Evolutionary conservation across 1,139 yeast genomes (phyloP), one percentile per base, ranked within the genome.

Genomic region (Sporopachydermia cereana): DNA sequence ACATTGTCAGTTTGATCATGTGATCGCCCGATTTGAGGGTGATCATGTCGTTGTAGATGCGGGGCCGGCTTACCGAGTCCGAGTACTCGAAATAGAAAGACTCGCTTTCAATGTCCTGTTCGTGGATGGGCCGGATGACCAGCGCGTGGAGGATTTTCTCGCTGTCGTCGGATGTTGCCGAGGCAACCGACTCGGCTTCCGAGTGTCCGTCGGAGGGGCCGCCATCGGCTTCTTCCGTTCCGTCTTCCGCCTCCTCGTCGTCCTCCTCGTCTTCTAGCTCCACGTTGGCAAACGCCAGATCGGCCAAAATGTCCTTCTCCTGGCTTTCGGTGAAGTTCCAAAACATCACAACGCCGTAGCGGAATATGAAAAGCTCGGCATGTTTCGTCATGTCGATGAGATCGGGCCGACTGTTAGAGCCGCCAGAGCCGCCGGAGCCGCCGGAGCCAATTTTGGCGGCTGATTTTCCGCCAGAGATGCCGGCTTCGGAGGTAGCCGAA

Each of bases 261-360:
- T 62, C 59, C 17, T 53, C 56, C 18, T 48, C 53, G 1, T 55
- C 56, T 1, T 57, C 64, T 1, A 59, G 60, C 2, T 59, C 64
- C 31, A 66, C 71, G 42, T 74, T 67, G 2, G 91, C 89, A 67
- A 89, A 86, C 17, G 91, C 84, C 52, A 91, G 69, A 59, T 91
- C 98, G 0, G 97, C 97, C 48, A 91, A 71, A 16, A 91, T 78
- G 55, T 89, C 91, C 66, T 89, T 88, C 57, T 91, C 98, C 57
- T 91, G 96, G 9, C 77, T 71, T 58, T 88, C 96, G 2, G 93
- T 80, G 54, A 91, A 88, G 59, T 91, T 91, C 98, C 98, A 91
- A 57, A 91, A 89, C 16, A 91, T 97, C 18, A 91, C 86, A 21
- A 91, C 95, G 16, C 98, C 98, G 58, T 91, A 91, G 46, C 79